Percentiles rank a stretch among this genome's conserved stretches.
phyloP scores from a whole-genome alignment of 2,329 filamentous ascomycete genomes.

The Lachnellula arida region DNA sequence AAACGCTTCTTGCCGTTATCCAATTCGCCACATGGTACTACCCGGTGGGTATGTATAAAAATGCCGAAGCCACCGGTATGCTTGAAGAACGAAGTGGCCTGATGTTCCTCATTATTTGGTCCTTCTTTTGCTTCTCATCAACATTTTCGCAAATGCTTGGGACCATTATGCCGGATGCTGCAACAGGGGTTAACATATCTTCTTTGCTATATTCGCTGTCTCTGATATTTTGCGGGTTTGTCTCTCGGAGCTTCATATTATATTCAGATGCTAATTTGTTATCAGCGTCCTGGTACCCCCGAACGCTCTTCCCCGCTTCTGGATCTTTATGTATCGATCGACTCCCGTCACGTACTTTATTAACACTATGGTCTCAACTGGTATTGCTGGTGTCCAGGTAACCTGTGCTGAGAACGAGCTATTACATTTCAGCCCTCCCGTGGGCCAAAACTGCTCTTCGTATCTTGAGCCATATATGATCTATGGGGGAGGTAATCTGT shows the following conservation, averaged over 20 bases:
- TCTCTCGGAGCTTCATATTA: no score
- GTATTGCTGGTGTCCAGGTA: constrained; percentile 61
- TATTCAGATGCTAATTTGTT: no score
- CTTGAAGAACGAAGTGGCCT: constrained; percentile 65
- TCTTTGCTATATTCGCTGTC: constrained; percentile 68
- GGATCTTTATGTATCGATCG: constrained; percentile 77
- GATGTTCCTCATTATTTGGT: constrained; percentile 69
- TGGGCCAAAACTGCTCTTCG: constrained; percentile 43
- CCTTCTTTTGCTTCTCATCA: constrained; percentile 74
- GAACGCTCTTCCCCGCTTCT: constrained; percentile 60
- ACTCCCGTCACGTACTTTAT: constrained; percentile 79
- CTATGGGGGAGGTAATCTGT: constrained; percentile 47
- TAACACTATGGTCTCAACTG: constrained; percentile 62
- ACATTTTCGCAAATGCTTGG: constrained; percentile 77
- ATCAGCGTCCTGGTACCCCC: constrained; percentile 2
- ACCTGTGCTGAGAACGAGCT: constrained; percentile 64
- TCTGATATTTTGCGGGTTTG: constrained; percentile 59
- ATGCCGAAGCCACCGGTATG: constrained; percentile 56
- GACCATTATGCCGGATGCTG: constrained; percentile 66
- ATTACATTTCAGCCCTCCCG: constrained; percentile 55
- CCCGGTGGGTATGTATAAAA: constrained; percentile 68
- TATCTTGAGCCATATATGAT: constrained; percentile 51
- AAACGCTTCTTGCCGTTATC: constrained; percentile 62
- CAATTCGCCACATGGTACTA: constrained; percentile 82
- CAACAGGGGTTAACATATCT: constrained; percentile 69